Evolutionary conservation across 768 basidiomycete genomes (phyloP).

Genomic region (Strobilomyces confusus): DNA sequence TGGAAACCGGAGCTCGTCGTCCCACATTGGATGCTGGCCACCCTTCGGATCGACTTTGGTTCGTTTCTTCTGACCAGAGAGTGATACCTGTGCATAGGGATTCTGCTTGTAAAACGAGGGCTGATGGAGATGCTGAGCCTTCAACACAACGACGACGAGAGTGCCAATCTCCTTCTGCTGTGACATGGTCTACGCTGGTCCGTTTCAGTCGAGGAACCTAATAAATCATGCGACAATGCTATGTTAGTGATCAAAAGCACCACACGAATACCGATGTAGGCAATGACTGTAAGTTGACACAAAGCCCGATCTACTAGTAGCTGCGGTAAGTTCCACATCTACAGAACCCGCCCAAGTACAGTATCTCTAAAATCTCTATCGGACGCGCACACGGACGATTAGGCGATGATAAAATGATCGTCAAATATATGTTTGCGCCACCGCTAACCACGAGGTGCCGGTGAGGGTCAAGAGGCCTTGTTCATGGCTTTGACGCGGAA

Average conservation of each 20-base stretch:
- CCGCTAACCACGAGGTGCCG: background rate
- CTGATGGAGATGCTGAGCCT: slow-evolving; percentile 81
- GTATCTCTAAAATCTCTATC: too few relatives aligned
- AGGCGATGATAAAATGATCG: too few relatives aligned
- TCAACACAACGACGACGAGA: slow-evolving; percentile 79
- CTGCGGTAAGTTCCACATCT: too few relatives aligned
- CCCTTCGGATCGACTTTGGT: slow-evolving; percentile 78
- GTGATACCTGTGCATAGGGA: slow-evolving; percentile 66
- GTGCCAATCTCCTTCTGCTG: slow-evolving; percentile 62
- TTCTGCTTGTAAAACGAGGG: slow-evolving; percentile 90
- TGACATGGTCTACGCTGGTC: slow-evolving; percentile 21
- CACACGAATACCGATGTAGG: too few relatives aligned
- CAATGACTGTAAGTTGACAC: too few relatives aligned
- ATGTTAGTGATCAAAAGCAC: background rate
- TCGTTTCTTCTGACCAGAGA: slow-evolving; percentile 59
- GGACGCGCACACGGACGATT: too few relatives aligned
- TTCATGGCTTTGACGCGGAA: slow-evolving; percentile 27
- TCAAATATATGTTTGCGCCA: too few relatives aligned
- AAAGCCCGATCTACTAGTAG: too few relatives aligned
- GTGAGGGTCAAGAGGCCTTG: background rate
- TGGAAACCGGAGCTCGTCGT: slow-evolving; percentile 79
- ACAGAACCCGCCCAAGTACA: too few relatives aligned
- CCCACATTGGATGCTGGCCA: slow-evolving; percentile 93
- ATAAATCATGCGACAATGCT: background rate
- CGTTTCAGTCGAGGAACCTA: background rate